A percentile compares a stretch with the other conserved stretches of the same genome.
These are phyloP conservation scores for Arthrobotrys entomopaga DNA, from an alignment of 2,329 filamentous ascomycete species.

Conservation along the genomic window DNA sequence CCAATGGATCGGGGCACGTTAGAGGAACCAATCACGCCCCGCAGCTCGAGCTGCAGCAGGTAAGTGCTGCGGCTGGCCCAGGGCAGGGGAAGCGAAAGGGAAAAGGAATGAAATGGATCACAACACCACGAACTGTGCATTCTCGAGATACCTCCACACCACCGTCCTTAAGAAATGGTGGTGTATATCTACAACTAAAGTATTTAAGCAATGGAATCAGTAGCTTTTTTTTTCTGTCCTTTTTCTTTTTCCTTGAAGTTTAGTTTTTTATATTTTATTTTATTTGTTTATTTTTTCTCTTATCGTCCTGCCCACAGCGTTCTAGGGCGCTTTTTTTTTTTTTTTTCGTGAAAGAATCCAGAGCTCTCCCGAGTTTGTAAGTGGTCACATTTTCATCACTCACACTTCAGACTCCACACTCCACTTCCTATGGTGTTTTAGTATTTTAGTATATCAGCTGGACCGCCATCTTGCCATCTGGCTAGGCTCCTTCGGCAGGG, in stretches of 20 bases:
- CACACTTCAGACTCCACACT: constrained; percentile 4
- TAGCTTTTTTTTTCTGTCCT: too few species aligned
- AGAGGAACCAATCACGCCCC: constrained; percentile 50
- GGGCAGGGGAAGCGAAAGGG: background rate
- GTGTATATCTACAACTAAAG: background rate
- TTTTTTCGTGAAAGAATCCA: constrained; percentile 28
- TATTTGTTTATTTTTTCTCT: constrained; percentile 8
- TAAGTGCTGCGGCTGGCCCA: too few species aligned
- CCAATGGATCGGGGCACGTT: constrained; percentile 54
- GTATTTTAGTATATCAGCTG: constrained; percentile 41
- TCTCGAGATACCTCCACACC: background rate
- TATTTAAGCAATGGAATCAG: too few species aligned
- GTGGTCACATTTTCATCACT: constrained; percentile 48
- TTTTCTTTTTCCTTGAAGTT: constrained; percentile 8
- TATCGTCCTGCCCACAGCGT: constrained; percentile 1
- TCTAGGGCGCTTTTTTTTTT: constrained; percentile 19
- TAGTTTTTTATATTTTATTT: background rate
- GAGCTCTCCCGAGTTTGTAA: constrained; percentile 33
- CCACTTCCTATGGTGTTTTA: too few species aligned
- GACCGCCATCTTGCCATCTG: background rate
- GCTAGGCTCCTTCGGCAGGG: constrained; percentile 42
- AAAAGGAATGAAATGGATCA: constrained; percentile 18
- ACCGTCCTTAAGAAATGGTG: too few species aligned
- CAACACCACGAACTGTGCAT: constrained; percentile 41
- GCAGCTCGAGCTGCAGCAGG: too few species aligned